phyloP scores from a whole-genome alignment of 208 protist species.

The Leishmania braziliensis region DNA sequence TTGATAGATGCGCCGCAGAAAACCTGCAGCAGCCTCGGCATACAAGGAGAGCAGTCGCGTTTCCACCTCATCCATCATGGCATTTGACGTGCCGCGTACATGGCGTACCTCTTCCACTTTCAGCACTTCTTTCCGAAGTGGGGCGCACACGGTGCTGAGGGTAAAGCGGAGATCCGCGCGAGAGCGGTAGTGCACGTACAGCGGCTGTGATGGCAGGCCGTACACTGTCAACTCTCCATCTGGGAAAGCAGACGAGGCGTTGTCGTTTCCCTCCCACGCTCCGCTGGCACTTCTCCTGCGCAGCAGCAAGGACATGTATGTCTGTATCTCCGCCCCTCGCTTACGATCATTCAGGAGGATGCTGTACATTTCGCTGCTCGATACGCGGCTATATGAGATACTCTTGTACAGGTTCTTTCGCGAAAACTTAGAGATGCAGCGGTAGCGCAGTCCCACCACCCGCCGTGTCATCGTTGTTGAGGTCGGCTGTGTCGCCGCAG shows the following conservation, averaged over 20 bases:
- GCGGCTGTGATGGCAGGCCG: slow-evolving; percentile 36
- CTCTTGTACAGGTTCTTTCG: slow-evolving; percentile 35
- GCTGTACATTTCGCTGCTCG: slow-evolving; percentile 28
- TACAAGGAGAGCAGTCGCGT: slow-evolving; percentile 11
- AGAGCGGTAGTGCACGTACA: slow-evolving; percentile 54
- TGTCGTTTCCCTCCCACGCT: not conserved
- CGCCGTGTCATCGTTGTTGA: slow-evolving; percentile 7
- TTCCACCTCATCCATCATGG: slow-evolving; percentile 13
- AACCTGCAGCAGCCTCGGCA: slow-evolving; percentile 4
- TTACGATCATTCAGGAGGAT: slow-evolving; percentile 6
- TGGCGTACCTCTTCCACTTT: not conserved
- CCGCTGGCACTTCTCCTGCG: slow-evolving; percentile 11
- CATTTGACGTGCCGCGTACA: not conserved
- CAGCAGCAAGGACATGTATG: slow-evolving; percentile 49
- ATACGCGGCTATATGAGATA: slow-evolving; percentile 48
- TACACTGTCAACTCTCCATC: slow-evolving; percentile 51
- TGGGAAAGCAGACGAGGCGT: slow-evolving; percentile 8
- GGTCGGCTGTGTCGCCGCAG: not conserved
- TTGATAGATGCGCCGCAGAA: slow-evolving; percentile 22
- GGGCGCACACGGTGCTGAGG: slow-evolving; percentile 15
- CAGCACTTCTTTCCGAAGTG: slow-evolving; percentile 4
- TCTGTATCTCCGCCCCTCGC: slow-evolving; percentile 23
- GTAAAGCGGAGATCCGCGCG: slow-evolving; percentile 50
- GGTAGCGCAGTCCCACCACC: slow-evolving; percentile 22
- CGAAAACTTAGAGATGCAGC: slow-evolving; percentile 6